phyloP scores from a whole-genome alignment of 1,139 yeast genomes.

The Saccharomyces hybrid region DNA sequence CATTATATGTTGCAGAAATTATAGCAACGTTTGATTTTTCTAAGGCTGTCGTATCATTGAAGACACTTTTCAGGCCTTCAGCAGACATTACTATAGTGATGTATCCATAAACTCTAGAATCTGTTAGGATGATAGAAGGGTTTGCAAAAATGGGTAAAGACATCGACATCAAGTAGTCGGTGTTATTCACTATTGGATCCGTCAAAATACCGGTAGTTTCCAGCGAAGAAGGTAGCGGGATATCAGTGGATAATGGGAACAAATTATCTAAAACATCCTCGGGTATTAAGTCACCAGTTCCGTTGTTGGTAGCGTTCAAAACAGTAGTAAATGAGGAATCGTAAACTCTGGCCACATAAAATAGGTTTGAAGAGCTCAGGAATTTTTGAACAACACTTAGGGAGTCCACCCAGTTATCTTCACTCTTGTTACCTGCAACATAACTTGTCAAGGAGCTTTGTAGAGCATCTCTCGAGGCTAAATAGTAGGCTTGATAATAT shows the following conservation, averaged over 20 bases:
- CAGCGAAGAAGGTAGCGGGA: slow-evolving; percentile 40
- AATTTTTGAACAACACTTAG: slow-evolving; percentile 38
- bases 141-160: slow-evolving; percentile 64
- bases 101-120: slow-evolving; percentile 63
- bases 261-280: slow-evolving; percentile 33
- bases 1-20: slow-evolving; percentile 29
- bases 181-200: slow-evolving; percentile 50
- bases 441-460: slow-evolving; percentile 53
- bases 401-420: slow-evolving; percentile 41
- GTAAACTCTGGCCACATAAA: slow-evolving; percentile 3
- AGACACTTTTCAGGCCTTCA: slow-evolving; percentile 42
- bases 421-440: slow-evolving; percentile 63
- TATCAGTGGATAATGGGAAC: slow-evolving; percentile 45
- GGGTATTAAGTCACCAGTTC: slow-evolving; percentile 34
- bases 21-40: slow-evolving; percentile 39
- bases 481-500: slow-evolving; percentile 64
- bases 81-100: slow-evolving; percentile 61
- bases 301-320: slow-evolving; percentile 36
- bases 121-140: slow-evolving; percentile 56
- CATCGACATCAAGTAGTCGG: slow-evolving; percentile 35
- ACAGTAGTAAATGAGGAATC: slow-evolving; percentile 28
- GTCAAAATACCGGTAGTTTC: slow-evolving; percentile 41
- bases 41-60: slow-evolving; percentile 42
- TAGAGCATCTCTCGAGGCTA: slow-evolving; percentile 56
- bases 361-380: slow-evolving; percentile 4